These are phyloP conservation scores for Exophiala oligosperma DNA, from an alignment of 2,329 filamentous ascomycete species.

Conservation along the genomic window DNA sequence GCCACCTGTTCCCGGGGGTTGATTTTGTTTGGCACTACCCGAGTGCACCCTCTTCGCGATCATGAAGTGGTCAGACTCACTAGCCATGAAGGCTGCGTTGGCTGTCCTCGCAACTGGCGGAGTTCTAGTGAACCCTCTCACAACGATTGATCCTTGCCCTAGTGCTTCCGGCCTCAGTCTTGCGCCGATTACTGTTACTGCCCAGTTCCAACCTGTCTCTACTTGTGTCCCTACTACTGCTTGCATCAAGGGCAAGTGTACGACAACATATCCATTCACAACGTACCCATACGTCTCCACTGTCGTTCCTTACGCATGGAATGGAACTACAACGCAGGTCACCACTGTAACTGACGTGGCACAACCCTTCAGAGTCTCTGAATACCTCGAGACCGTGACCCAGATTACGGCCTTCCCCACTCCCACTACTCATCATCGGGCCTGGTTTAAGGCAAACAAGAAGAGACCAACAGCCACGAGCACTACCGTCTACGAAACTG, in stretches of 20 bases:
- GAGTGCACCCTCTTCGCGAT: too few relatives aligned
- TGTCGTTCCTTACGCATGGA: constrained; percentile 14
- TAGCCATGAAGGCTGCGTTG: neutral
- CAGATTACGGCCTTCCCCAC: constrained; percentile 7
- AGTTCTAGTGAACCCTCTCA: neutral
- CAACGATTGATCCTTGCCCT: neutral
- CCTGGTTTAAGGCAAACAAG: neutral
- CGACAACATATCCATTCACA: constrained; percentile 11
- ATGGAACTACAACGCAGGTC: constrained; percentile 13
- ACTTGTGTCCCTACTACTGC: neutral
- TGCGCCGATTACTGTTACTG: neutral
- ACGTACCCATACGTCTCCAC: constrained; percentile 21
- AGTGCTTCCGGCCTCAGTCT: neutral
- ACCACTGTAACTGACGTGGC: constrained; percentile 12
- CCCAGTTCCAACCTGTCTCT: neutral
- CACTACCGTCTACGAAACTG: constrained; percentile 14
- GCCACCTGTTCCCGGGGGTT: too few relatives aligned
- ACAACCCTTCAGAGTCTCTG: constrained; percentile 11
- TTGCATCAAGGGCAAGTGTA: constrained; percentile 5
- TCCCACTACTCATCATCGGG: too few relatives aligned
- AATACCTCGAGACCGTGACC: constrained; percentile 10
- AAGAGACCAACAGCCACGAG: neutral
- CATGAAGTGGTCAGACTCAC: too few relatives aligned
- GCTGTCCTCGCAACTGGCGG: neutral
- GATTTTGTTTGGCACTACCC: too few relatives aligned